Evolutionary conservation across 1,284 basidiomycete genomes (phyloP).

Genomic region (Pterulicium gracile): DNA sequence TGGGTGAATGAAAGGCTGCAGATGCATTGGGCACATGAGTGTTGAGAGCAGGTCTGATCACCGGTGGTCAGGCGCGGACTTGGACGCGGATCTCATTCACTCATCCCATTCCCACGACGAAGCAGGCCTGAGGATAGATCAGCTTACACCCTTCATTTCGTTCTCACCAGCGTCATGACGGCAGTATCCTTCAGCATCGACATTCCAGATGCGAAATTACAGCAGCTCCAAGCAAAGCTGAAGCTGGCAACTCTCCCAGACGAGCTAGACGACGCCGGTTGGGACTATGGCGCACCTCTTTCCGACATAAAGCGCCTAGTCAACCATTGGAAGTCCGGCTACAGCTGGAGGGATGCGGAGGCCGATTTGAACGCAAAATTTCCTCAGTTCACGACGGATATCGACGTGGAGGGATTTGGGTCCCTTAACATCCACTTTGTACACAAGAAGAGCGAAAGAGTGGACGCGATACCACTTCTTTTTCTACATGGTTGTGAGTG

Average conservation of each 20-base stretch:
- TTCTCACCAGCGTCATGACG: too few relatives aligned
- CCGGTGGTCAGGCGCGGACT: too few relatives aligned
- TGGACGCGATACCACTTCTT: conserved; percentile 31
- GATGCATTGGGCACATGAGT: too few relatives aligned
- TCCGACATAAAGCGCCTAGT: conserved; percentile 27
- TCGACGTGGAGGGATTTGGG: conserved; percentile 25
- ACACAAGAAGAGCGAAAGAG: conserved; percentile 24
- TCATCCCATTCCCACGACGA: too few relatives aligned
- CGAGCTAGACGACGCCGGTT: conserved; percentile 26
- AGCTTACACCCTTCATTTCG: too few relatives aligned
- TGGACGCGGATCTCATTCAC: too few relatives aligned
- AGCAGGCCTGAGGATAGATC: too few relatives aligned
- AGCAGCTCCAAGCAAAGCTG: conserved; percentile 21
- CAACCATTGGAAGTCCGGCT: conserved; percentile 27
- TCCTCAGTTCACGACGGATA: conserved; percentile 32
- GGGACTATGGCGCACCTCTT: conserved; percentile 29
- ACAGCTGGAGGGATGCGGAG: conserved; percentile 32
- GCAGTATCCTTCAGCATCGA: conserved; percentile 23
- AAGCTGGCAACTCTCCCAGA: conserved; percentile 26
- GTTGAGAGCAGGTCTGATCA: too few relatives aligned
- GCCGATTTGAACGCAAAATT: conserved; percentile 24
- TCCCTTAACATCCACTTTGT: conserved; percentile 32
- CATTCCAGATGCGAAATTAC: conserved; percentile 20
- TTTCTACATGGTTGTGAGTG: conserved; percentile 36
- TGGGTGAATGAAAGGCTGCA: too few relatives aligned